A percentile compares a stretch with the other conserved stretches of the same genome.
Conservation (phyloP, 257 asterid species). For the Scutellaria minor region DNA sequence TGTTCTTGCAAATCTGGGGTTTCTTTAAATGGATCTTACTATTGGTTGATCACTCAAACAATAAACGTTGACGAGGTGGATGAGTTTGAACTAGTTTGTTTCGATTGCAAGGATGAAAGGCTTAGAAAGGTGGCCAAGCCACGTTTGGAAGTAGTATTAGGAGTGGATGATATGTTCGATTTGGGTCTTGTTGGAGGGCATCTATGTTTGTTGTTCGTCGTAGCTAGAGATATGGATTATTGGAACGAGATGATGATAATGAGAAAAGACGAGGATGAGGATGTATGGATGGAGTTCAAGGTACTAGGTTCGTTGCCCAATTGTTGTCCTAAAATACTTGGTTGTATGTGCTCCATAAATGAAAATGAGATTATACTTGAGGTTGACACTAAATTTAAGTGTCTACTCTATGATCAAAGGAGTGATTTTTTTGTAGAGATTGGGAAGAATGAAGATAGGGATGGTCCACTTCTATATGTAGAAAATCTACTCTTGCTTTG, state of each 20-base stretch:
- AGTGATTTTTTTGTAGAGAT: background rate
- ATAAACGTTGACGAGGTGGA: background rate
- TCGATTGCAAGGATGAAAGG: background rate
- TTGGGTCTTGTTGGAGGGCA: background rate
- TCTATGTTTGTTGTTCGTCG: background rate
- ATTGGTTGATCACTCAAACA: background rate
- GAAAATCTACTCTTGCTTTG: background rate
- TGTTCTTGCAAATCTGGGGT: background rate
- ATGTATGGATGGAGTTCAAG: conserved; percentile 7
- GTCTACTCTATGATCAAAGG: background rate
- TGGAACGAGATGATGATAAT: background rate
- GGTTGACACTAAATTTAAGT: no score
- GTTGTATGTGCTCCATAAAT: background rate
- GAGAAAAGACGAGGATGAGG: background rate
- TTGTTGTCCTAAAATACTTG: background rate
- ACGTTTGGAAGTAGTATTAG: background rate
- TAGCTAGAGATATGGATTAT: background rate
- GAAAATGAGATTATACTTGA: background rate
- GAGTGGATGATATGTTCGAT: background rate
- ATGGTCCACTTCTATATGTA: background rate
- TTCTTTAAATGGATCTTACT: background rate
- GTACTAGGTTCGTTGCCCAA: background rate
- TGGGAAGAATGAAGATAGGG: background rate
- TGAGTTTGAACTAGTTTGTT: background rate
- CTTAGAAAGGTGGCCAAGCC: background rate